Evolutionary conservation across 805 yeast genomes (phyloP).

Genomic region (Candida yuanshanica): DNA sequence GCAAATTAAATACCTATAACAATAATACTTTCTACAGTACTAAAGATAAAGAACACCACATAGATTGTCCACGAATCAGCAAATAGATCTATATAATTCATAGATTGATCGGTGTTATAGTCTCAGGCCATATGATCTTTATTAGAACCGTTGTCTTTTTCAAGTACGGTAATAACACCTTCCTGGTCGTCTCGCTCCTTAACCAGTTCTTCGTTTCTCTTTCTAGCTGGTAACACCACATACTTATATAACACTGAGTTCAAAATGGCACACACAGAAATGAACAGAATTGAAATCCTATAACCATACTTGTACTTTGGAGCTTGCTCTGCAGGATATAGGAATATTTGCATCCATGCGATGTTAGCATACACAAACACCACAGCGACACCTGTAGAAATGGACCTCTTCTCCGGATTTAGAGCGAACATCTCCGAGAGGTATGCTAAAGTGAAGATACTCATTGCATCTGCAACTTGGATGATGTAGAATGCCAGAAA

Average conservation of each 20-base stretch:
- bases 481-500: conserved; percentile 11
- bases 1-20: too few species aligned
- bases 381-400: conserved; percentile 35
- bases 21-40: too few species aligned
- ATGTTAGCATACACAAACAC: conserved; percentile 37
- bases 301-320: conserved; percentile 38
- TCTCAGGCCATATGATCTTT: too few species aligned
- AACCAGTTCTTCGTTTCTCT: too few species aligned
- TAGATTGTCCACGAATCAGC: too few species aligned
- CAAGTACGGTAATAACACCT: too few species aligned
- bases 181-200: too few species aligned
- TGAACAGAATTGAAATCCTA: conserved; percentile 1
- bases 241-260: not conserved
- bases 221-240: not conserved
- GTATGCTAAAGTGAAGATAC: conserved; percentile 5
- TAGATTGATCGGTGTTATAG: too few species aligned
- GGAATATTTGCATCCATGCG: conserved; percentile 35
- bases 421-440: conserved; percentile 14
- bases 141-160: too few species aligned
- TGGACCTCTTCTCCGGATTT: conserved; percentile 34
- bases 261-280: not conserved
- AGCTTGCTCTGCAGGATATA: conserved; percentile 40
- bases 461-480: conserved; percentile 6
- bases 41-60: too few species aligned
- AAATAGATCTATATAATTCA: too few species aligned